Base-by-base conservation (phyloP, 257 asterid genomes). In the Solanum megistacrolobum region DNA sequence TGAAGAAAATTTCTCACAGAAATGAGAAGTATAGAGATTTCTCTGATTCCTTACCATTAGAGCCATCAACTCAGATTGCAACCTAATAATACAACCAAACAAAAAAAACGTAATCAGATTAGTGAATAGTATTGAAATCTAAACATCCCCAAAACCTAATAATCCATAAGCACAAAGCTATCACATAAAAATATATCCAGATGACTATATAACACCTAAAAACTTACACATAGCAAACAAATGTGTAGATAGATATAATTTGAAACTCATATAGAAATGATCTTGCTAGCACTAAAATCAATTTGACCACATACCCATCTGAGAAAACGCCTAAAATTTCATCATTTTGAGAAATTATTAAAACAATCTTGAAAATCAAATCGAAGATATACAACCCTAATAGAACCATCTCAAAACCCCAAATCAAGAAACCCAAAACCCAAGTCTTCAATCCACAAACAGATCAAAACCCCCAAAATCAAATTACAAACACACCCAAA, bases 21-120 rank as follows among this genome's bases (percentile, higher is more conserved):
- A 20, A 16, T 48, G 13, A 3, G 14, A 20, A 23, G 39, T 32
- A 38, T 4, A 12, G 60, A 29, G 6, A 23, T 32, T 34, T 18
- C 34, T 43, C 21, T 9, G 62, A 69, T 25, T 90, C 86, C 94
- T 93, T 83, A 97, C 99, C 99, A 97, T 97, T 39, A 97, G 88
- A 36, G 99, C 97, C 99, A 97, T 95, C 73, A 97, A 93, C 90
- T 97, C 99, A 9, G 97, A 94, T 48, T 96, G 99, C 93, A 97
- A 89, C 94, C 99, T 97, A 94, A 89, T 38, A 85, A 52, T 81
- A 68, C 38, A 83, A 43, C 87, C 71, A 88, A 11, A 73, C 60
- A 25, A 58, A 79, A 52, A 48, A 66, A 86, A 4, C 32, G 11
- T 65, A 29, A 52, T 65, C 27, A 66, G 84, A 68, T 4, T 36